Evolutionary conservation across 495 filamentous ascomycete species (phyloP), one percentile per base, ranked within the genome.

Genomic region (Tuber aestivum): DNA sequence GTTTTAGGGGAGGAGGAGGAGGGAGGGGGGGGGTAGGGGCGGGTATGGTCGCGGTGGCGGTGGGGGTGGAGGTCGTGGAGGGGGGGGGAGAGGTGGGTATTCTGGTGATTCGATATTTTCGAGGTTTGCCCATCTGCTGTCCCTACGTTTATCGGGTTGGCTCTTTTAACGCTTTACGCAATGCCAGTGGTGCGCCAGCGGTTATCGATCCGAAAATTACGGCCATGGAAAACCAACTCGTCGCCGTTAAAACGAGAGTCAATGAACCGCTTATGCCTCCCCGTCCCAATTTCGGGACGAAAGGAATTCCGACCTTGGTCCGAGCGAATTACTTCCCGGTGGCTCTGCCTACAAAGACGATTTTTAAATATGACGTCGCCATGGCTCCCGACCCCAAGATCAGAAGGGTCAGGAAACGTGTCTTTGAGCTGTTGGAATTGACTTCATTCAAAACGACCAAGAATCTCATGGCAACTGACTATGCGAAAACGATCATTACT

Each of bases 261-360:
- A 72, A 72, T 16, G 48, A 75, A 42, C 72, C 77, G 41, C 70
- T 73, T 56, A 70, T 87, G 40, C 87, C 87, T 12, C 74, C 76
- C 68, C 87, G 91, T 12, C 91, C 91, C n/a, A 87, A 85, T 5
- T 91, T 87, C 80, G 90, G 90, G 61, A 89, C 85, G 1, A 76
- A 76, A 21, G 91, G 91, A 27, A 82, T 44, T 10, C 71, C 82
- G 27, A 84, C 90, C 6, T 81, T 83, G 10, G 85, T 93, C 0
- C 91, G 88, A 86, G 86, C 91, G 48, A 93, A 93, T 82, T 91
- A 91, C 75, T 88, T 92, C 77, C 83, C 86, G 4, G 73, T 93
- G 37, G 84, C 84, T 37, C 80, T 83, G 0, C 76, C 79, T 41
- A 86, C 75, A 77, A 85, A 78, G 68, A 76, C 16, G 74, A 78